Evolutionary conservation across 805 yeast genomes (phyloP), one percentile per base, ranked within the genome.

Genomic region (Lachancea cidri): DNA sequence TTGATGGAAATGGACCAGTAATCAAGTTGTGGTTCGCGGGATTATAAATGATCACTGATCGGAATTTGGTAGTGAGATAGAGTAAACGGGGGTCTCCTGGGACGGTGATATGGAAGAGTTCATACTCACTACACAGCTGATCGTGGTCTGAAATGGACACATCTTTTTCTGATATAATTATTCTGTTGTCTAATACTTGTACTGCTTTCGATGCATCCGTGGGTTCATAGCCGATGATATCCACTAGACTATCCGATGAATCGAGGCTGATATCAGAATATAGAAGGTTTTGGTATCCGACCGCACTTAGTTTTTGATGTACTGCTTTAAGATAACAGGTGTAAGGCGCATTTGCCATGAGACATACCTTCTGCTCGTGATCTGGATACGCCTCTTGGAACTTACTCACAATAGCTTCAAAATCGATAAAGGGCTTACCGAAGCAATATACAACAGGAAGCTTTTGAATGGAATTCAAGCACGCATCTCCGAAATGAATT

Each of bases 401-500:
- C 18, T 62, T 55, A 0, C 50, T 52, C 0, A 69, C 52, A 0
- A 79, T 51, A 0, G 36, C 30, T 0, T 64, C 68, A 2, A 69
- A 11, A 42, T 84, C 76, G 17, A 85, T 47, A 7, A 60, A 60
- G 2, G 89, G 86, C 44, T 67, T 72, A 1, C 96, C 95, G 60
- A 89, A 79, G 0, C 86, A 82, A 55, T 86, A 91, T 0, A 81
- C 77, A 0, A 88, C 86, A 0, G 84, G 79, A n/a, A 86, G 58
- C 33, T 77, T 76, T 34, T 76, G 79, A 4, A 86, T 79, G 0
- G 88, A 83, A 51, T 83, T 88, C 56, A 93, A 64, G 62, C 98
- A 93, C 0, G 98, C 91, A 57, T 87, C 95, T 2, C 98, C 98
- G 62, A 89, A 86, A 63, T 93, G 98, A 2, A 89, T 79, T 20